phyloP scores from a whole-genome alignment of 73 alveolate genomes.

The Paramecium octaurelia region DNA sequence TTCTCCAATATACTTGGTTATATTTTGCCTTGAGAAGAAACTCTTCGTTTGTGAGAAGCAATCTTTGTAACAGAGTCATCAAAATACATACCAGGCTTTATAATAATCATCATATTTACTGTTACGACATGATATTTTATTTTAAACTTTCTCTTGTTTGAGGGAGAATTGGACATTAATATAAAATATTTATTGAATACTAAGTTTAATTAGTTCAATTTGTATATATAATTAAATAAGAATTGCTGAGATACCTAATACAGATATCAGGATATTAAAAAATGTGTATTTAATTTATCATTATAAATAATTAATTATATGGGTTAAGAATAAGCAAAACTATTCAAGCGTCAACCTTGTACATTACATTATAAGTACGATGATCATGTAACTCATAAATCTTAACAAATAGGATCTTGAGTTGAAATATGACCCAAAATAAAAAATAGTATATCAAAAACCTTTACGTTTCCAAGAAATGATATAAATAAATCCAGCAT shows the following conservation, averaged over 20 bases:
- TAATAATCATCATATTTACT: background rate
- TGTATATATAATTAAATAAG: background rate
- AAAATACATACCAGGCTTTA: background rate
- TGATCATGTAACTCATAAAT: background rate
- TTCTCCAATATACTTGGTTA: background rate
- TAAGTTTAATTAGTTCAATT: background rate
- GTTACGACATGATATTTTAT: background rate
- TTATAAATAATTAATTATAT: background rate
- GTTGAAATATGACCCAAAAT: background rate
- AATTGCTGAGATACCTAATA: background rate
- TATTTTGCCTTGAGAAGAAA: background rate
- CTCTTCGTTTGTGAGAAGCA: background rate
- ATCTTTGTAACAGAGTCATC: background rate
- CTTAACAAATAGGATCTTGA: background rate
- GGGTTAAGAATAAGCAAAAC: background rate
- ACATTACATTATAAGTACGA: background rate
- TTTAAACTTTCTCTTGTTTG: background rate
- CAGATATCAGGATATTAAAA: background rate
- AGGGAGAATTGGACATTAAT: background rate
- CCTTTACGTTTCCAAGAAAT: background rate
- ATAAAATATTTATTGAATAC: background rate
- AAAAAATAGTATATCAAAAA: background rate
- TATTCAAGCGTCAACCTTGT: background rate
- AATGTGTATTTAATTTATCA: background rate
- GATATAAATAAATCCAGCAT: background rate